These are phyloP conservation scores for Pisolithus marmoratus DNA, from an alignment of 768 basidiomycete species.

Conservation along the genomic window DNA sequence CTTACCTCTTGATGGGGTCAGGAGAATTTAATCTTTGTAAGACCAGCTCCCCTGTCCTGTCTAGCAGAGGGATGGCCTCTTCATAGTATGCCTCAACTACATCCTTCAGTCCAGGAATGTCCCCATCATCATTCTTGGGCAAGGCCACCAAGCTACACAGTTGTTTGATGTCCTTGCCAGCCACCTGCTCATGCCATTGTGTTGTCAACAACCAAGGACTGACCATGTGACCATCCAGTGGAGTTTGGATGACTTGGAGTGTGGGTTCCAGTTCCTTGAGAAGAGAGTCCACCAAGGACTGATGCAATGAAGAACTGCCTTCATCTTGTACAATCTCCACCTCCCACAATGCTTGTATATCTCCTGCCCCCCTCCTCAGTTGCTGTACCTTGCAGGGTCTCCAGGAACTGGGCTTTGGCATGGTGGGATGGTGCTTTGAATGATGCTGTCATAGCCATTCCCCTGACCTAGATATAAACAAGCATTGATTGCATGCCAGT, in stretches of 20 bases:
- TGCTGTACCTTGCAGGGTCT: too few relatives aligned
- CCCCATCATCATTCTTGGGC: background rate
- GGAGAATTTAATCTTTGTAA: background rate
- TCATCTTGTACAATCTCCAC: too few relatives aligned
- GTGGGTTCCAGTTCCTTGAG: background rate
- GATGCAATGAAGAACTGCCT: too few relatives aligned
- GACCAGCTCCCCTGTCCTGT: background rate
- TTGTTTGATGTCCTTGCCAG: background rate
- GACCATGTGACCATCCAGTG: background rate
- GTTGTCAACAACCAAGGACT: background rate
- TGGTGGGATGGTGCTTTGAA: too few relatives aligned
- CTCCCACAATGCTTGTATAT: too few relatives aligned
- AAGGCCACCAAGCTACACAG: background rate
- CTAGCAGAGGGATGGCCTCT: background rate
- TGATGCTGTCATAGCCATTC: background rate
- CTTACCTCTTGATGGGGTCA: background rate
- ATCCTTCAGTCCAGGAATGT: background rate
- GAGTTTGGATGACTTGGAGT: too few relatives aligned
- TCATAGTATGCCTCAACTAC: background rate
- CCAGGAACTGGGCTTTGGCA: too few relatives aligned
- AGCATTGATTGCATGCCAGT: too few relatives aligned
- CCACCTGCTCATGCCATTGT: background rate
- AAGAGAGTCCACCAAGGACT: background rate
- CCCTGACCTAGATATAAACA: background rate
- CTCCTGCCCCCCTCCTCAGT: too few relatives aligned